Evolutionary conservation across 176 grass and related monocot genomes (phyloP), one percentile per base, ranked within the genome.

Genomic region (Pontederia paniculata): DNA sequence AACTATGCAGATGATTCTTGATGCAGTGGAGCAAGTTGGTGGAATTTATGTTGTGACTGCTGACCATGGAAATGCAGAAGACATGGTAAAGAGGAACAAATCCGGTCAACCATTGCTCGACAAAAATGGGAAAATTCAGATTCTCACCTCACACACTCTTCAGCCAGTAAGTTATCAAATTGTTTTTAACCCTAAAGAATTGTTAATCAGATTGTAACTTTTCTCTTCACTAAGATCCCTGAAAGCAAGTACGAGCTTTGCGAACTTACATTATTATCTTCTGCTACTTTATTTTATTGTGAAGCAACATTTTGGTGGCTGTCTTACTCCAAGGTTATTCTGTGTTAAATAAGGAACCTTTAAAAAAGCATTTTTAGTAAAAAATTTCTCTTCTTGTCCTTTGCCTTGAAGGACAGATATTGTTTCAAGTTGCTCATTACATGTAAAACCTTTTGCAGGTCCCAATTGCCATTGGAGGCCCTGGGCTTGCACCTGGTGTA

Each of bases 41-140:
- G 89, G 89, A 42, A 88, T 95, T 47, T 95, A 88, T 61, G 60
- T 88, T 75, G 89, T 95, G 37, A 95, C 89, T 15, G 89, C 89
- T 20, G 90, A 95, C 67, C 90, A 96, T 73, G 90, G 90, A 60
- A 96, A 96, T 44, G 85, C 90, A 0, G 85, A 96, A 67, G 85
- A 96, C 65, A 89, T 96, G 90, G 90, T 89, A 43, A 96, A 96
- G 56, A 86, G 85, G 25, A 75, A 76, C 77, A 96, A 96, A 78
- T 47, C 82, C 48, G 90, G 90, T 22, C 47, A 81, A 71, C 90
- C 85, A 0, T 16, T 44, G 9, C 50, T 89, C 0, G 89, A 85
- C 75, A 89, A 89, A 50, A 70, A 46, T 9, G 90, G 90, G 0
- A 58, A 57, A 5, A 71, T 96, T 67, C 90, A 89, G 63, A 89